Evolutionary conservation across 805 yeast species (phyloP).

Genomic region (Nakazawaea pomicola): DNA sequence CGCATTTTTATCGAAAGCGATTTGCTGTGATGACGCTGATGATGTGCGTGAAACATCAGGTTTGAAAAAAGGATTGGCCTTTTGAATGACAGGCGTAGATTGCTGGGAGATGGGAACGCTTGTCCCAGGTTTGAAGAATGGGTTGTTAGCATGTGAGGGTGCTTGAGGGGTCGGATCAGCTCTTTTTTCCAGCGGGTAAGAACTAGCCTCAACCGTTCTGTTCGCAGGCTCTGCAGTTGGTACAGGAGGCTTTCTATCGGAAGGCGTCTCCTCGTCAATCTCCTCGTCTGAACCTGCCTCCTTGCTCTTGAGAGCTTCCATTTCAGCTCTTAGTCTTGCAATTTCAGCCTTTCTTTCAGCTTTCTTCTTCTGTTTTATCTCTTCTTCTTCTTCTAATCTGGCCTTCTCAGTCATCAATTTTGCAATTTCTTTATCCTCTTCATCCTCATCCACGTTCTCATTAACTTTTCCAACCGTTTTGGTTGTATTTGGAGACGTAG

Average conservation of each 20-base stretch:
- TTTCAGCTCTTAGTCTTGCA: slow-evolving; percentile 28
- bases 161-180: not conserved
- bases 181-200: too few species aligned
- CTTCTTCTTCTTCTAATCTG: slow-evolving; percentile 33
- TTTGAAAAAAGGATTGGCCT: slow-evolving; percentile 60
- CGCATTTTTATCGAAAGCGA: slow-evolving; percentile 46
- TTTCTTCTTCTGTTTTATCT: slow-evolving; percentile 46
- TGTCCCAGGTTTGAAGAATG: slow-evolving; percentile 10
- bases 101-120: slow-evolving; percentile 10
- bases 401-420: slow-evolving; percentile 12
- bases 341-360: slow-evolving; percentile 42
- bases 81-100: slow-evolving; percentile 12
- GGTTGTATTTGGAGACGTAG: slow-evolving; percentile 8
- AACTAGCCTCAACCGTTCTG: too few species aligned
- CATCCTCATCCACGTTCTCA: not conserved
- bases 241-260: not conserved
- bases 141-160: slow-evolving; percentile 9
- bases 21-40: slow-evolving; percentile 20
- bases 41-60: slow-evolving; percentile 27
- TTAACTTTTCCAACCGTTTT: too few species aligned
- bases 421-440: slow-evolving; percentile 11
- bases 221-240: not conserved
- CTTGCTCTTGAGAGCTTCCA: slow-evolving; percentile 30
- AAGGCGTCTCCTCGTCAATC: slow-evolving; percentile 16
- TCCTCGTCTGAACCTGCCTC: slow-evolving; percentile 17